Percentiles rank a stretch among this genome's conserved stretches.
These are phyloP conservation scores for Pseudohalonectria lignicola DNA, from an alignment of 2,329 filamentous ascomycete genomes.

Conservation along the genomic window DNA sequence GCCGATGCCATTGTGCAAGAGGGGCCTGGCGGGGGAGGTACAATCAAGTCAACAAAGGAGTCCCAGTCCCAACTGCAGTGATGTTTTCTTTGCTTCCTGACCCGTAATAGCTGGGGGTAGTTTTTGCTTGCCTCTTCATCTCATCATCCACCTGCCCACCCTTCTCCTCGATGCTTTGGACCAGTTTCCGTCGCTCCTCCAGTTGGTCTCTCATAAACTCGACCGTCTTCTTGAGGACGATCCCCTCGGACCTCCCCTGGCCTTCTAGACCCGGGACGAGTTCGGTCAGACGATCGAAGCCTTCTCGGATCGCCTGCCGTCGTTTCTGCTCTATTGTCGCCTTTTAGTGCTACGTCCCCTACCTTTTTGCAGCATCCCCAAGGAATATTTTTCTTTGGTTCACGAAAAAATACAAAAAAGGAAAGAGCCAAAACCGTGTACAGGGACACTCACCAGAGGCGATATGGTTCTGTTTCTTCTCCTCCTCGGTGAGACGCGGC, in stretches of 20 bases:
- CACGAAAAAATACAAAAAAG: too few species aligned
- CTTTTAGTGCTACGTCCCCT: neutral
- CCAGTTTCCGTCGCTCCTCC: constrained; percentile 43
- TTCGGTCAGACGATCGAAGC: constrained; percentile 70
- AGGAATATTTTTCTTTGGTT: too few species aligned
- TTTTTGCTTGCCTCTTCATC: constrained; percentile 13
- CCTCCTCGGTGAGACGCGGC: constrained; percentile 22
- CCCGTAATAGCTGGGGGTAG: too few species aligned
- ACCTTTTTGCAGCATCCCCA: too few species aligned
- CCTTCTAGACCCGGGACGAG: constrained; percentile 75
- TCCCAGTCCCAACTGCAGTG: too few species aligned
- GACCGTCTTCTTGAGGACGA: constrained; percentile 65
- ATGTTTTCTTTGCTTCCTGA: too few species aligned
- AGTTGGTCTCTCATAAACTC: constrained; percentile 54
- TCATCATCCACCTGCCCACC: constrained; percentile 38
- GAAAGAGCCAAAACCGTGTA: too few species aligned
- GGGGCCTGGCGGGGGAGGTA: neutral
- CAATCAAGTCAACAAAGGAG: too few species aligned
- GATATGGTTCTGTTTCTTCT: constrained; percentile 27
- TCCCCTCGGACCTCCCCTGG: constrained; percentile 73
- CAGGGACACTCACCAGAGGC: constrained; percentile 15
- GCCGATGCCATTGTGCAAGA: neutral
- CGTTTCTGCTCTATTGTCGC: constrained; percentile 26
- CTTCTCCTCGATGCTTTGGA: constrained; percentile 45
- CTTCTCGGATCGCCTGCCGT: constrained; percentile 58